phyloP scores from a whole-genome alignment of 306 rosid species.

The Calophaca sinica region DNA sequence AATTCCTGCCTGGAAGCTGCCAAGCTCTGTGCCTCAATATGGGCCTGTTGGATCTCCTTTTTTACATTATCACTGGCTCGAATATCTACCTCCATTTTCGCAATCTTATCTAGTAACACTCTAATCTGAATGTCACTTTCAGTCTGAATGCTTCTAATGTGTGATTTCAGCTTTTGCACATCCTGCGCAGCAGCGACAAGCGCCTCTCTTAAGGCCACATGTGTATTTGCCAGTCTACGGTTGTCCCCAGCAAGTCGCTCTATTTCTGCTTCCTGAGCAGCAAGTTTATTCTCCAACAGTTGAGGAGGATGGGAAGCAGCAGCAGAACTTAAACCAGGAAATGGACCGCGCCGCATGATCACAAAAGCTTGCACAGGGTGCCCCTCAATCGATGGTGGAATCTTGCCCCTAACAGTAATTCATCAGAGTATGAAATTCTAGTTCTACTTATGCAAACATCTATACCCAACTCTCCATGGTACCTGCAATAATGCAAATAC shows the following conservation, averaged over 20 bases:
- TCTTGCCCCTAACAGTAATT: slow-evolving; percentile 63
- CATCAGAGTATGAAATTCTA: slow-evolving; percentile 24
- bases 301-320: slow-evolving; percentile 53
- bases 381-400: slow-evolving; percentile 50
- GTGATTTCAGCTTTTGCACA: slow-evolving; percentile 65
- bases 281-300: slow-evolving; percentile 71
- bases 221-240: slow-evolving; percentile 67
- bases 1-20: slow-evolving; percentile 70
- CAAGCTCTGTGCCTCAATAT: slow-evolving; percentile 70
- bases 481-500: slow-evolving; percentile 27
- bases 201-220: slow-evolving; percentile 69
- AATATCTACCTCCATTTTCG: slow-evolving; percentile 66
- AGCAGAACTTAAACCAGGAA: slow-evolving; percentile 54
- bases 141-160: slow-evolving; percentile 81
- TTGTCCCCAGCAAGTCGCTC: slow-evolving; percentile 72
- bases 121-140: slow-evolving; percentile 85
- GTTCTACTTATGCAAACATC: slow-evolving; percentile 35
- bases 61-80: slow-evolving; percentile 70
- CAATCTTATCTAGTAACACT: slow-evolving; percentile 75
- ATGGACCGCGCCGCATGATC: slow-evolving; percentile 67
- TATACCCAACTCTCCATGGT: slow-evolving; percentile 15
- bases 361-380: slow-evolving; percentile 56
- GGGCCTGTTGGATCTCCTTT: slow-evolving; percentile 74
- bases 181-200: slow-evolving; percentile 71
- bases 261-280: slow-evolving; percentile 75